Conservation (phyloP, 805 yeast species). For the Ogataea methanolica region DNA sequence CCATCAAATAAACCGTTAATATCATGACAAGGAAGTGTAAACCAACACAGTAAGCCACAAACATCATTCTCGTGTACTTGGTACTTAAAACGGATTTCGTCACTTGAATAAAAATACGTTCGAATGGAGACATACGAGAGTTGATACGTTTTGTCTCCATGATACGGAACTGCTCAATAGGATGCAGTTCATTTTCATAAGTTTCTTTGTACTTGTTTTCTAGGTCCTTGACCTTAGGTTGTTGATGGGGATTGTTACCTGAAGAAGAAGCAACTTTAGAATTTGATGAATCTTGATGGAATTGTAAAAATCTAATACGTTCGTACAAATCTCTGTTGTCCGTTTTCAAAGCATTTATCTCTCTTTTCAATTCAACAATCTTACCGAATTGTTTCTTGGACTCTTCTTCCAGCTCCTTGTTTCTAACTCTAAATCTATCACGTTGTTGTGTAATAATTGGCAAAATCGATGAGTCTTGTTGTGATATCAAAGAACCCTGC, state of each 20-base stretch:
- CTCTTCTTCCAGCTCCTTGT: conserved; percentile 81
- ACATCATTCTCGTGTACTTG: conserved; percentile 63
- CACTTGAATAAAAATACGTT: conserved; percentile 67
- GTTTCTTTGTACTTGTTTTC: conserved; percentile 58
- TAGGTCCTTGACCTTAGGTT: conserved; percentile 26
- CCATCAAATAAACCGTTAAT: conserved; percentile 51
- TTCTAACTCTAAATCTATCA: conserved; percentile 83
- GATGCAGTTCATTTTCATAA: conserved; percentile 77
- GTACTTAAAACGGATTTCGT: conserved; percentile 76
- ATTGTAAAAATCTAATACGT: conserved; percentile 61
- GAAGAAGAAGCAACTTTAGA: too few species aligned
- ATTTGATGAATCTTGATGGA: conserved; percentile 32
- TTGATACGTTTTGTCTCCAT: conserved; percentile 72
- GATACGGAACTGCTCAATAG: conserved; percentile 76
- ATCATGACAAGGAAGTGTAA: conserved; percentile 71
- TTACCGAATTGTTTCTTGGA: conserved; percentile 51
- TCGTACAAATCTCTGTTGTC: conserved; percentile 82
- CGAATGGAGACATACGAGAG: conserved; percentile 70
- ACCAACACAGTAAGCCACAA: conserved; percentile 67
- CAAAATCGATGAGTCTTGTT: conserved; percentile 24
- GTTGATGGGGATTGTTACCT: conserved; percentile 2
- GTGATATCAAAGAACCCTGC: conserved; percentile 1
- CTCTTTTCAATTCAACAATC: conserved; percentile 58
- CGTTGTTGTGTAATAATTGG: conserved; percentile 76
- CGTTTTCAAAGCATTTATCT: conserved; percentile 55